Conservation (phyloP, 768 basidiomycete species). For the Russula brevipes region DNA sequence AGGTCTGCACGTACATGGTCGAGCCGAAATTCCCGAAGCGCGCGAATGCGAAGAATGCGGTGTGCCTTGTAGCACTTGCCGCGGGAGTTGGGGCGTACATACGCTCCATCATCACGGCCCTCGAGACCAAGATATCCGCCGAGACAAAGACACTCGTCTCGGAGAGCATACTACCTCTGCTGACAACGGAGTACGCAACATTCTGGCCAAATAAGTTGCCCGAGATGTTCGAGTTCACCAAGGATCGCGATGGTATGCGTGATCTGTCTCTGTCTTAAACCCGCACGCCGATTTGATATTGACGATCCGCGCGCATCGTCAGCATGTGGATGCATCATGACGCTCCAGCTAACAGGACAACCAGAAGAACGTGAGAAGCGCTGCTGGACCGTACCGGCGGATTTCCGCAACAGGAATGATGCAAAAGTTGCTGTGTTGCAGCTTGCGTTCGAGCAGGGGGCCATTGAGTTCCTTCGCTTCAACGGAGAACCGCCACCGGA, state of each 20-base stretch:
- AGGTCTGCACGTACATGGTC: slow-evolving; percentile 54
- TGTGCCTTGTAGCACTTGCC: slow-evolving; percentile 59
- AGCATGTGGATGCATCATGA: slow-evolving; percentile 56
- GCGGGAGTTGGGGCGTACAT: slow-evolving; percentile 56
- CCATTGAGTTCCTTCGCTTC: slow-evolving; percentile 57
- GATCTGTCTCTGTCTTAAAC: slow-evolving; percentile 6
- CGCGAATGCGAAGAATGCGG: slow-evolving; percentile 64
- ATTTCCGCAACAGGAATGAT: slow-evolving; percentile 55
- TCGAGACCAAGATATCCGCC: slow-evolving; percentile 45
- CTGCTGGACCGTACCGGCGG: slow-evolving; percentile 42
- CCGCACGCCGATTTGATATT: background rate
- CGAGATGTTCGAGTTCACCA: slow-evolving; percentile 36
- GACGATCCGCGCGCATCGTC: background rate
- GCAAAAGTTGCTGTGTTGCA: slow-evolving; percentile 55
- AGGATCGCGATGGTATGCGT: slow-evolving; percentile 47
- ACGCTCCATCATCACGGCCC: slow-evolving; percentile 38
- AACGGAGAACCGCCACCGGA: slow-evolving; percentile 40
- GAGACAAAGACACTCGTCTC: slow-evolving; percentile 42
- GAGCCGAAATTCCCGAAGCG: slow-evolving; percentile 59
- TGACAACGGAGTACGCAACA: slow-evolving; percentile 45
- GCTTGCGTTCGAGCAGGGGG: slow-evolving; percentile 50
- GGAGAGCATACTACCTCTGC: slow-evolving; percentile 41
- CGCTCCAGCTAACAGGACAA: slow-evolving; percentile 37
- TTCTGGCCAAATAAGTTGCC: slow-evolving; percentile 38
- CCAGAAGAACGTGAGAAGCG: slow-evolving; percentile 35